phyloP scores from a whole-genome alignment of 176 grass and related monocot genomes.

The Canna indica region DNA sequence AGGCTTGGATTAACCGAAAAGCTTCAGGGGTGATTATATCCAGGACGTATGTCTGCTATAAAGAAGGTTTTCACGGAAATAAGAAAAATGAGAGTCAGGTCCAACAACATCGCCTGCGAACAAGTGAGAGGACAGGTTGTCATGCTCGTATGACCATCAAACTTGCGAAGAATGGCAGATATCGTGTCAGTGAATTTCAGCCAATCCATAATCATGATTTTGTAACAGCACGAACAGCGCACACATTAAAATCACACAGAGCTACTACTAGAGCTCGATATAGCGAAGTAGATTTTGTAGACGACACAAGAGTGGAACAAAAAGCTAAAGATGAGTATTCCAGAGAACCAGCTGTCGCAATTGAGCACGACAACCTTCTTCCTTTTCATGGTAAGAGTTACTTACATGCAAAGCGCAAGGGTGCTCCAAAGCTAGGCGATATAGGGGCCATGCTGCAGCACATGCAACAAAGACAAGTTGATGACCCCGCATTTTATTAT shows the following conservation, averaged over 20 bases:
- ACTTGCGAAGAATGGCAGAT: conserved; percentile 40
- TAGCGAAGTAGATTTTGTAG: conserved; percentile 6
- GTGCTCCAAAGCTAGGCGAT: conserved; percentile 18
- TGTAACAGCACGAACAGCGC: conserved; percentile 37
- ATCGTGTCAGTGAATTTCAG: conserved; percentile 34
- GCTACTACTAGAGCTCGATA: neutral
- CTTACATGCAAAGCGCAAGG: conserved; percentile 19
- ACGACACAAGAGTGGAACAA: conserved; percentile 2
- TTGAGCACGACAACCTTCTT: neutral
- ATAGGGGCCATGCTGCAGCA: conserved; percentile 25
- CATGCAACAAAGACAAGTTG: conserved; percentile 32
- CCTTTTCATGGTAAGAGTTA: conserved; percentile 22
- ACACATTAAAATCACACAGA: conserved; percentile 34
- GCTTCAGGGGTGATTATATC: conserved; percentile 37
- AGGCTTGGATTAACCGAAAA: conserved; percentile 37
- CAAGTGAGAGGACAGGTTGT: conserved; percentile 31
- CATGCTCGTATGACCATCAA: conserved; percentile 34
- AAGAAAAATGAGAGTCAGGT: conserved; percentile 18
- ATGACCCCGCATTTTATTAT: conserved; percentile 37
- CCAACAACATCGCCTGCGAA: conserved; percentile 3
- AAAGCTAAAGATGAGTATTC: conserved; percentile 14
- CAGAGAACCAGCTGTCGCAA: neutral
- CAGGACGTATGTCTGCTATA: conserved; percentile 40
- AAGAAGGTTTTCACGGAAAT: conserved; percentile 35
- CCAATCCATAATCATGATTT: conserved; percentile 37